Base-by-base conservation (phyloP, 371 early-diverging fungal species). In the Mortierella sp. region DNA sequence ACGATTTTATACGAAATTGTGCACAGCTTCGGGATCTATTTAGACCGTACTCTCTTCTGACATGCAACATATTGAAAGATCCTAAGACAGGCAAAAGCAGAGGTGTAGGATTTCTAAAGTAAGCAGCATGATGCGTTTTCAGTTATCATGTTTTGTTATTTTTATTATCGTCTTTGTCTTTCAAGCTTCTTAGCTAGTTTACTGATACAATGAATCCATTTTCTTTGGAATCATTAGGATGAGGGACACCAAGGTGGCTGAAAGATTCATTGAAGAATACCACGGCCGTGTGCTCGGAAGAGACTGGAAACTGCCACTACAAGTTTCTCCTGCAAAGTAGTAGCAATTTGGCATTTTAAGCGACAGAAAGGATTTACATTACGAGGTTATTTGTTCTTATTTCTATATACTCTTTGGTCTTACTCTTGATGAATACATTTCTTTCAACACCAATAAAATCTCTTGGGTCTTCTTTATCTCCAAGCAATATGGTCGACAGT, bases 21-120 rank as follows among this genome's bases (percentile, higher is more conserved):
- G 14, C n/a, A 26, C 45, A 79, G 79, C 70, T 79, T 32, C 66
- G 71, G 22, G 79, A 79, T 28, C 22, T 71, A 11, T 79, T 79
- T 62, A 57, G 64, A 39, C 71, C 74, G 1, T 79, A 63, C 18
- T 35, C 32, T 52, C 39, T 74, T 40, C 40, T 60, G 59, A 35
- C 45, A 9, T 79, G 79, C 47, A 69, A 79, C 49, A 71, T 79
- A 55, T 59, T 79, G 22, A 55, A 45, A 45, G 79, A 79, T 55
- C 67, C 66, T 1, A 66, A 59, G 52, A 70, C 79, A 3, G 75
- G 71, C n/a, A 74, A 70, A 30, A 71, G 75, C 37, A 66, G 61
- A 40, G 79, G 79, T 2, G 79, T 79, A 3, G 79, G 71, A 20
- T 79, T 79, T 28, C 39, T 79, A n/a, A 79, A 74, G 79, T 79